Evolutionary conservation across 1,284 basidiomycete genomes (phyloP).

Genomic region (Earliella scabrosa): DNA sequence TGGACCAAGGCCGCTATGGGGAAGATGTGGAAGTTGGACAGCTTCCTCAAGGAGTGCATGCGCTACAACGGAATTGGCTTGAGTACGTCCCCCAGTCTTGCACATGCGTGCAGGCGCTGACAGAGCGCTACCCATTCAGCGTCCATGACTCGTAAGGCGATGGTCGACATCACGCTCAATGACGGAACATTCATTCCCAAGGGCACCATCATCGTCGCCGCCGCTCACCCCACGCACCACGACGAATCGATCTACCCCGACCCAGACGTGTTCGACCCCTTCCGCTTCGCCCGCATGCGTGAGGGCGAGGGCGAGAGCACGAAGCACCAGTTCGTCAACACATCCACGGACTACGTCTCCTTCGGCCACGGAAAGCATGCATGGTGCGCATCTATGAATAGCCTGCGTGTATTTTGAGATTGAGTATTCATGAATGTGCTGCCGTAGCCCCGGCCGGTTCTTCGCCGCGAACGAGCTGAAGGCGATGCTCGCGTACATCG

Average conservation of each 20-base stretch:
- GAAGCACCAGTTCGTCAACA: slow-evolving; percentile 38
- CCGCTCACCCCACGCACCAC: slow-evolving; percentile 43
- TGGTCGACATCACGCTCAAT: slow-evolving; percentile 42
- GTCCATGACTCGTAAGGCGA: slow-evolving; percentile 19
- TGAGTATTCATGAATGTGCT: neutral
- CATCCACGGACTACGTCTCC: slow-evolving; percentile 29
- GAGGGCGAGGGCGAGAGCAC: slow-evolving; percentile 24
- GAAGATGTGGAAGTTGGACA: slow-evolving; percentile 55
- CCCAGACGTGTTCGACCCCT: slow-evolving; percentile 45
- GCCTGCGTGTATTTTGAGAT: neutral
- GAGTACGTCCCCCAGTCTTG: slow-evolving; percentile 11
- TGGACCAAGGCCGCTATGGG: slow-evolving; percentile 49
- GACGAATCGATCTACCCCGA: slow-evolving; percentile 45
- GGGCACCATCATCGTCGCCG: slow-evolving; percentile 44
- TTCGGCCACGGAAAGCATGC: slow-evolving; percentile 34
- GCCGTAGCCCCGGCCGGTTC: slow-evolving; percentile 45
- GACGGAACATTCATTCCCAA: slow-evolving; percentile 48
- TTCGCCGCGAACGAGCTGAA: slow-evolving; percentile 52
- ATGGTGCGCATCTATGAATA: slow-evolving; percentile 15
- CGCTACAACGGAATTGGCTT: slow-evolving; percentile 38
- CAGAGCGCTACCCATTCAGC: slow-evolving; percentile 5
- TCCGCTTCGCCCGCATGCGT: slow-evolving; percentile 49
- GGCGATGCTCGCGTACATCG: slow-evolving; percentile 46
- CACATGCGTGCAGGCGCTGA: neutral
- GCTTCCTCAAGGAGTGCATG: slow-evolving; percentile 54